Evolutionary conservation across 2,329 filamentous ascomycete genomes (phyloP).

Genomic region (Dactylellina drechsleri): DNA sequence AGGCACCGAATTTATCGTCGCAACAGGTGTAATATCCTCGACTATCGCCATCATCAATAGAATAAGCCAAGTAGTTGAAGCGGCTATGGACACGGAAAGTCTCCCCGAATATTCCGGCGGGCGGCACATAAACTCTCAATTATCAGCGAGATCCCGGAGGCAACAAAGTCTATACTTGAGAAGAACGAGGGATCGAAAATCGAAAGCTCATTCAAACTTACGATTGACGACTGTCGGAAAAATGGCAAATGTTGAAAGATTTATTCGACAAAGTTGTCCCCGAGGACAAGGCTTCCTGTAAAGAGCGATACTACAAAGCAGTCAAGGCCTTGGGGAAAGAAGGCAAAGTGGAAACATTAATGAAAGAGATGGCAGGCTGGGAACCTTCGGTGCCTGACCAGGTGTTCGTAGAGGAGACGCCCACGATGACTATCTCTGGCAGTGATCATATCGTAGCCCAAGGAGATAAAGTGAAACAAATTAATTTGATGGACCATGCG

Average conservation of each 20-base stretch:
- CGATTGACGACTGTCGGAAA: conserved; percentile 3
- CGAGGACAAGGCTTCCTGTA: neutral
- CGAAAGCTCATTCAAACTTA: conserved; percentile 2
- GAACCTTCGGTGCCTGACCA: conserved; percentile 18
- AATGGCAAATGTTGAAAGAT: conserved; percentile 8
- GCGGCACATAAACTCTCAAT: conserved; percentile 9
- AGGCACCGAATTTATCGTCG: no score
- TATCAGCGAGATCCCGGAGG: conserved; percentile 15
- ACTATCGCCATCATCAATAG: no score
- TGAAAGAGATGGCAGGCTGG: conserved; percentile 21
- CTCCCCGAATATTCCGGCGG: conserved; percentile 16
- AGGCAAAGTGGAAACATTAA: conserved; percentile 16
- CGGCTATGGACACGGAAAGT: neutral
- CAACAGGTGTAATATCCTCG: no score
- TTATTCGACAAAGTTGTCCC: conserved; percentile 24
- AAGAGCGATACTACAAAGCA: conserved; percentile 21
- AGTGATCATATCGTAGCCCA: no score
- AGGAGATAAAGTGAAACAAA: no score
- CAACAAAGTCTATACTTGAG: neutral
- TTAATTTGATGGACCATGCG: no score
- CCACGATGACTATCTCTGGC: no score
- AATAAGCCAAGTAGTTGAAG: conserved; percentile 9
- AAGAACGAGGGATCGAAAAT: neutral
- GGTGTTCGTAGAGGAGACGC: neutral
- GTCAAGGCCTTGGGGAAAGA: conserved; percentile 29